Evolutionary conservation across 176 grass and related monocot species (phyloP).

Genomic region (Oryza glaberrima): DNA sequence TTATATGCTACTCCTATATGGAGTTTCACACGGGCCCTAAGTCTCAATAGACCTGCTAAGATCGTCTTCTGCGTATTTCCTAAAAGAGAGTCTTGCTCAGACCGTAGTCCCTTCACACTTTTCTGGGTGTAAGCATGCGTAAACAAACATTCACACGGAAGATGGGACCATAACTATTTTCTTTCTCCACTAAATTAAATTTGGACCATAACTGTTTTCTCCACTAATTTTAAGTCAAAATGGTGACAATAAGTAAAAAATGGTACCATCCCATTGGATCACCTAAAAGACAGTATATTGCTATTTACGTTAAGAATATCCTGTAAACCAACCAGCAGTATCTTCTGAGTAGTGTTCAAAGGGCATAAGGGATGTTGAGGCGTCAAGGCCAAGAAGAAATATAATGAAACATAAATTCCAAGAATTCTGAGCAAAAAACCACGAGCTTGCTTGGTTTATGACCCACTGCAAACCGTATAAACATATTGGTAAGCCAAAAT

Average conservation of each 20-base stretch:
- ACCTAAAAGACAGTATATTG: too few relatives aligned
- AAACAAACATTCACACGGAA: not conserved
- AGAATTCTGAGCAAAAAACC: not conserved
- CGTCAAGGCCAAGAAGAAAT: not conserved
- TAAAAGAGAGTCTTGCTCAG: not conserved
- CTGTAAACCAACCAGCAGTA: not conserved
- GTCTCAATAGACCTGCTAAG: not conserved
- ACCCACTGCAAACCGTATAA: too few relatives aligned
- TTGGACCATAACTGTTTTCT: conserved; percentile 26
- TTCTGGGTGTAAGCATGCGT: not conserved
- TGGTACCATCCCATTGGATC: too few relatives aligned
- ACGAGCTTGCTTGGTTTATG: too few relatives aligned
- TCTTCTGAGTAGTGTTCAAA: not conserved
- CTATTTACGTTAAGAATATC: not conserved
- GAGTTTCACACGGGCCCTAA: not conserved
- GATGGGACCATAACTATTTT: conserved; percentile 28
- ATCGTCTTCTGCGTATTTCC: not conserved
- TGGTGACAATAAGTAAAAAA: not conserved
- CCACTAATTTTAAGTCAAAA: conserved; percentile 1
- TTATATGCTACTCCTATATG: too few relatives aligned
- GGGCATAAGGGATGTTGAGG: not conserved
- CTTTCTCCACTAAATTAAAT: conserved; percentile 11
- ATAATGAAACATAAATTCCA: not conserved
- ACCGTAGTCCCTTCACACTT: not conserved
- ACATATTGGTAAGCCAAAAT: too few relatives aligned